Conservation (phyloP, 345 rosid genomes). For the Murraya koenigii region DNA sequence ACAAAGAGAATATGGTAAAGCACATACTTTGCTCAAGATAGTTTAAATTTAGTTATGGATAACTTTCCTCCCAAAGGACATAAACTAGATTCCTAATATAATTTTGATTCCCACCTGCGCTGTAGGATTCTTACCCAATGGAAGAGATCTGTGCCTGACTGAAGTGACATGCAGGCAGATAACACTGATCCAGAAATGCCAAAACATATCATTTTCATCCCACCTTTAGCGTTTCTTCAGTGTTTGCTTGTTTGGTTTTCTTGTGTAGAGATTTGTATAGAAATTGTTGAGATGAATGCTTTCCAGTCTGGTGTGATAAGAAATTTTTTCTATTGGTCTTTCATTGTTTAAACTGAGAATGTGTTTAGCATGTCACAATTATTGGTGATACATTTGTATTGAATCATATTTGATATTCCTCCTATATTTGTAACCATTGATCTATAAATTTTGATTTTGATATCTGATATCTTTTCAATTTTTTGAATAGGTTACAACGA, state of each 20-base stretch:
- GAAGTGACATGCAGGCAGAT: constrained; percentile 16
- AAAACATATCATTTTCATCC: constrained; percentile 2
- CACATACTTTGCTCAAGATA: background rate
- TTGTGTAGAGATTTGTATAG: constrained; percentile 31
- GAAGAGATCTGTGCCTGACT: constrained; percentile 24
- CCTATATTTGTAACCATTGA: background rate
- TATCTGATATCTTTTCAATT: background rate
- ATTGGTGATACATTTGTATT: constrained; percentile 15
- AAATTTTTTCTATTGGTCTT: background rate
- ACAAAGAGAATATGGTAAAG: constrained; percentile 84
- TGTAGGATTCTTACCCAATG: constrained; percentile 32
- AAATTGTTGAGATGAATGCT: constrained; percentile 6
- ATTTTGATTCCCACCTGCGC: background rate
- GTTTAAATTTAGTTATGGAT: background rate
- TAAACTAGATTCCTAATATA: background rate
- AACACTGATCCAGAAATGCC: constrained; percentile 11
- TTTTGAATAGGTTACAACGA: no score
- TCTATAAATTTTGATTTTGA: background rate
- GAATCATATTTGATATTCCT: constrained; percentile 2
- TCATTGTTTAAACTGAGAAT: constrained; percentile 13
- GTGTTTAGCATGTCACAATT: constrained; percentile 8
- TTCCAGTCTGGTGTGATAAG: constrained; percentile 16
- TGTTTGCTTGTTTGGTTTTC: constrained; percentile 29
- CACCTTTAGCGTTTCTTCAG: constrained; percentile 20
- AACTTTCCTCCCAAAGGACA: background rate